Conservation (phyloP, 1,284 basidiomycete species). For the Malassezia globosa region DNA sequence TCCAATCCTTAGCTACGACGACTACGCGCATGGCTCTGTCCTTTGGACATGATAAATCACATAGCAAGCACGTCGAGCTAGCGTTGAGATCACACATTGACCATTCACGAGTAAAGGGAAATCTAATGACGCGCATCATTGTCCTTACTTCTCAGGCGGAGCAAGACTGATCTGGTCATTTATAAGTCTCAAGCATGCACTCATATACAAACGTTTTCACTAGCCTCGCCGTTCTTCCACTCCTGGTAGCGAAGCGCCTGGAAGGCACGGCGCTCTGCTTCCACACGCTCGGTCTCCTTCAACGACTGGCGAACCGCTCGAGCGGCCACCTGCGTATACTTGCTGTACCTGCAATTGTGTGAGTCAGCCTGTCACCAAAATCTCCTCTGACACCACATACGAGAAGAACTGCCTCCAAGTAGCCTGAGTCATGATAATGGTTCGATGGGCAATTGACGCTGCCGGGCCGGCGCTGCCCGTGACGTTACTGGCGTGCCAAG, state of each 20-base stretch:
- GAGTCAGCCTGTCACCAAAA: not conserved
- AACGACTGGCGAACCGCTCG: slow-evolving; percentile 48
- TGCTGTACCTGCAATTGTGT: slow-evolving; percentile 47
- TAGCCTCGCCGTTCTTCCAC: slow-evolving; percentile 48
- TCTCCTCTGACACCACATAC: slow-evolving; percentile 24
- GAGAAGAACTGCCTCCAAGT: slow-evolving; percentile 43
- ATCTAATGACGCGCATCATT: too few relatives aligned
- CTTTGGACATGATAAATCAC: too few relatives aligned
- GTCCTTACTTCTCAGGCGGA: slow-evolving; percentile 29
- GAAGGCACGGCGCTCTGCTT: slow-evolving; percentile 47
- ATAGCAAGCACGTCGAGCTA: too few relatives aligned
- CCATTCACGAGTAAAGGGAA: too few relatives aligned
- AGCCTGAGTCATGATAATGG: slow-evolving; percentile 29
- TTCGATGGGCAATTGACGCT: not conserved
- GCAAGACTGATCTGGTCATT: slow-evolving; percentile 27
- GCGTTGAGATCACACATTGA: too few relatives aligned
- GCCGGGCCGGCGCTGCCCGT: slow-evolving; percentile 3
- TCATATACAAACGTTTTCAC: slow-evolving; percentile 40
- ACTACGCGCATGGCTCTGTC: too few relatives aligned
- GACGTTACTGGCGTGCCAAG: too few relatives aligned
- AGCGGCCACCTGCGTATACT: slow-evolving; percentile 48
- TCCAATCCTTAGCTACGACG: too few relatives aligned
- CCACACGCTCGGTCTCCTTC: slow-evolving; percentile 49
- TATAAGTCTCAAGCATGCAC: not conserved
- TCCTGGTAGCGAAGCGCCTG: slow-evolving; percentile 49